Conservation (phyloP, 352 stramenopile species). For the Phytophthora aleatoria region DNA sequence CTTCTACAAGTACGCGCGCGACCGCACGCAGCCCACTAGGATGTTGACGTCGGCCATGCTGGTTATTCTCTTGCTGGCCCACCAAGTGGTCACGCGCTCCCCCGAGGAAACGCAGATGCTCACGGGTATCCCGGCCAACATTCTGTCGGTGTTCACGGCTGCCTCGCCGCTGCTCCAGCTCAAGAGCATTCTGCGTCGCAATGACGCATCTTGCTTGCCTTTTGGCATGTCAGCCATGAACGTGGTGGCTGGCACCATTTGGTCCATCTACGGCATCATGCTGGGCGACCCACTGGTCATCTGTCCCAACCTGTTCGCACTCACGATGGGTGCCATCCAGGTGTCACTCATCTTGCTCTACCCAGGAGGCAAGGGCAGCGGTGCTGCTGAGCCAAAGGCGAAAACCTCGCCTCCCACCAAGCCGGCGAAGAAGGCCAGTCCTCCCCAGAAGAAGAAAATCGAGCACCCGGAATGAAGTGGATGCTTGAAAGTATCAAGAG, state of each 20-base stretch:
- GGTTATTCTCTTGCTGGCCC: conserved; percentile 53
- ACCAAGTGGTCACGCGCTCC: conserved; percentile 50
- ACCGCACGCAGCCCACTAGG: conserved; percentile 46
- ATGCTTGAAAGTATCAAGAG: neutral
- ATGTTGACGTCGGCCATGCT: conserved; percentile 55
- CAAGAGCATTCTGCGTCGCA: conserved; percentile 60
- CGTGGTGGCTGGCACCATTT: conserved; percentile 65
- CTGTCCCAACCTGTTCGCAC: conserved; percentile 68
- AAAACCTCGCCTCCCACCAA: conserved; percentile 21
- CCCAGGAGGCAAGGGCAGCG: conserved; percentile 41
- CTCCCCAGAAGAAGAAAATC: conserved; percentile 33
- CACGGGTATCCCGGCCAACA: conserved; percentile 76
- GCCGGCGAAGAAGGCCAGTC: conserved; percentile 22
- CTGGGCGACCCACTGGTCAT: conserved; percentile 66
- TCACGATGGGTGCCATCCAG: conserved; percentile 76
- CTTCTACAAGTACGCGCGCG: conserved; percentile 60
- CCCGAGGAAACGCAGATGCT: conserved; percentile 61
- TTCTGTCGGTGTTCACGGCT: conserved; percentile 73
- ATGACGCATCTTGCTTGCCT: conserved; percentile 73
- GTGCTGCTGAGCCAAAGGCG: conserved; percentile 12
- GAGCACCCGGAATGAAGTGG: conserved; percentile 31
- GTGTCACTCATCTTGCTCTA: conserved; percentile 68
- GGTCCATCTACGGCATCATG: conserved; percentile 74
- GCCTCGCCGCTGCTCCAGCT: conserved; percentile 73
- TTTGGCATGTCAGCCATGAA: conserved; percentile 86